These are phyloP conservation scores for Fraxinus quadrangulata DNA, from an alignment of 257 asterid genomes.

Conservation along the genomic window DNA sequence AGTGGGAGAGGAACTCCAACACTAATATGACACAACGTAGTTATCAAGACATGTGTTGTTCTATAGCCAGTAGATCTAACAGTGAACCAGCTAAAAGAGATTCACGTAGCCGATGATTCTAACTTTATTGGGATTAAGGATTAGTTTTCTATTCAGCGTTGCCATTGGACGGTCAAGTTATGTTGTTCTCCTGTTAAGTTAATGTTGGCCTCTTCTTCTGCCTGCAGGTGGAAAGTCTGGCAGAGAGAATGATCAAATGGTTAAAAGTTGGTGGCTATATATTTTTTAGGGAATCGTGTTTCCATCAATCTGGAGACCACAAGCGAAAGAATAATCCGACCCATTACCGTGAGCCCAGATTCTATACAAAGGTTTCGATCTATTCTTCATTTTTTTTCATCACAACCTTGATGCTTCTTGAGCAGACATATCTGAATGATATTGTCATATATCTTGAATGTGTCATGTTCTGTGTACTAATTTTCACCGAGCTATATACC, in stretches of 20 bases:
- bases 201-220: slow-evolving; percentile 3
- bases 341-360: slow-evolving; percentile 96
- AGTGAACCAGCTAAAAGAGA: background rate
- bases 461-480: background rate
- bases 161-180: background rate
- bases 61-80: background rate
- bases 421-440: background rate
- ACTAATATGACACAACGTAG: background rate
- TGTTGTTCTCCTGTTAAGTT: slow-evolving; percentile 7
- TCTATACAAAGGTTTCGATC: slow-evolving; percentile 74
- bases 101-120: background rate
- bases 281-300: slow-evolving; percentile 96
- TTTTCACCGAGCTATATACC: background rate
- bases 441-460: background rate
- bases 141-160: background rate
- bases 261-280: slow-evolving; percentile 88
- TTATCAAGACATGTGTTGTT: background rate
- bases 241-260: slow-evolving; percentile 82
- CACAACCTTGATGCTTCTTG: background rate
- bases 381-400: background rate
- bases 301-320: slow-evolving; percentile 96
- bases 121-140: background rate
- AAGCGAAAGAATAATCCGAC: slow-evolving; percentile 84
- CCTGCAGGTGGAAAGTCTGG: slow-evolving; percentile 72
- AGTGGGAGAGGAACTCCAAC: background rate